These are phyloP conservation scores for Suhomyces tanzawaensis DNA, from an alignment of 805 yeast species.

Conservation along the genomic window DNA sequence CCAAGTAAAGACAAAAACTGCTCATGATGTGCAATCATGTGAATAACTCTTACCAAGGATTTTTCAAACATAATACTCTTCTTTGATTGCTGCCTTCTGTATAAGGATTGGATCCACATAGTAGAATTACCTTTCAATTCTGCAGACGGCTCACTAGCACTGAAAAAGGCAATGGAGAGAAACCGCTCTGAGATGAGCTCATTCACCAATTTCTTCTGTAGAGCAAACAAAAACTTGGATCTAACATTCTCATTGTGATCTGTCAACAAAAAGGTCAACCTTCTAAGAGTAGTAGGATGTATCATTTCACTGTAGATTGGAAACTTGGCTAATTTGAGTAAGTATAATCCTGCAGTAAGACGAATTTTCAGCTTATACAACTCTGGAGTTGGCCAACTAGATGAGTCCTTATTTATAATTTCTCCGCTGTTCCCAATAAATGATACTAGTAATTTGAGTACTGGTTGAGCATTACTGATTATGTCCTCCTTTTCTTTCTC, in stretches of 20 bases:
- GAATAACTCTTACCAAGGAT: conserved; percentile 63
- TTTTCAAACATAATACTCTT: conserved; percentile 58
- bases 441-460: conserved; percentile 63
- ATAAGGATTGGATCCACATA: conserved; percentile 72
- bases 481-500: conserved; percentile 36
- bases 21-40: conserved; percentile 71
- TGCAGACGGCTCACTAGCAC: conserved; percentile 71
- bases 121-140: conserved; percentile 48
- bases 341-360: conserved; percentile 61
- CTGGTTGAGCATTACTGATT: conserved; percentile 53
- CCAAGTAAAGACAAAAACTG: conserved; percentile 50
- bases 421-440: conserved; percentile 79
- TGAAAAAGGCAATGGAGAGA: conserved; percentile 64
- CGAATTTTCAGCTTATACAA: conserved; percentile 60
- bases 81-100: conserved; percentile 33
- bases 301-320: conserved; percentile 53
- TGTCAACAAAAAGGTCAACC: conserved; percentile 57
- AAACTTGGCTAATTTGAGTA: conserved; percentile 61
- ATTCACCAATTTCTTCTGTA: conserved; percentile 51
- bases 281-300: conserved; percentile 49
- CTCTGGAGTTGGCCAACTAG: conserved; percentile 59
- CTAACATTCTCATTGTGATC: conserved; percentile 66
- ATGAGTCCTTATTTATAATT: conserved; percentile 47
- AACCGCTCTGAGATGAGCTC: conserved; percentile 62
- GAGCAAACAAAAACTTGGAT: conserved; percentile 42